Evolutionary conservation across 176 grass and related monocot genomes (phyloP), one percentile per base, ranked within the genome.

Genomic region (Oropetium thomaeum): DNA sequence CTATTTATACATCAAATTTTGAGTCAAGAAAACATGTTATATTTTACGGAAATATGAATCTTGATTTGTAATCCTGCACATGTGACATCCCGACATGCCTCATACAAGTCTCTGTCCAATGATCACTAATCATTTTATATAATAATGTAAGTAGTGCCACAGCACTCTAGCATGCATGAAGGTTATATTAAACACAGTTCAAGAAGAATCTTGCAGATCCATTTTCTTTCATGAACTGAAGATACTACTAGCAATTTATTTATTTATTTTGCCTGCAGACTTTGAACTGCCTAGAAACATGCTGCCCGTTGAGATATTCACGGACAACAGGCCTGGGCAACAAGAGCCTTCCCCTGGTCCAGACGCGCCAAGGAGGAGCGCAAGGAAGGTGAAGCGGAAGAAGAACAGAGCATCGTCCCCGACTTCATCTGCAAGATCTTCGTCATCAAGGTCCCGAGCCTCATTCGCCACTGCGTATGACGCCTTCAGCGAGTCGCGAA

Each of bases 281-380:
- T 98, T 95, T 31, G 96, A 98, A 80, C 93, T 86, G 10, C 84
- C 89, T 16, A 92, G 81, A 84, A 75, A 77, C 35, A 85, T 91
- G 59, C 59, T 93, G 75, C 79, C 86, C 10, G 84, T 81, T 34
- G 89, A 83, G 9, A 85, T 98, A 3, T 94, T 92, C 51, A 58
- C 84, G 38, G 84, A 91, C 35, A 85, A 79, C 42, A 86, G 43
- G 41, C 54, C 70, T 34, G 65, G 39, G 2, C 81, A 72, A 22
- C 20, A 8, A 49, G 92, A 81, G 30, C 28, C 53, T 44, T 33
- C 82, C 42, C 72, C 81, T 20, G 79, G 71, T 40, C 68, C 84
- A 42, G 86, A 82, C 34, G 62, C 77, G 29, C 76, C 82, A 43
- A 92, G 79, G 72, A 82, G 83, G 72, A 82, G 83, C 27, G 79